Base-by-base conservation (phyloP, 345 rosid genomes). In the Arabis alpina region DNA sequence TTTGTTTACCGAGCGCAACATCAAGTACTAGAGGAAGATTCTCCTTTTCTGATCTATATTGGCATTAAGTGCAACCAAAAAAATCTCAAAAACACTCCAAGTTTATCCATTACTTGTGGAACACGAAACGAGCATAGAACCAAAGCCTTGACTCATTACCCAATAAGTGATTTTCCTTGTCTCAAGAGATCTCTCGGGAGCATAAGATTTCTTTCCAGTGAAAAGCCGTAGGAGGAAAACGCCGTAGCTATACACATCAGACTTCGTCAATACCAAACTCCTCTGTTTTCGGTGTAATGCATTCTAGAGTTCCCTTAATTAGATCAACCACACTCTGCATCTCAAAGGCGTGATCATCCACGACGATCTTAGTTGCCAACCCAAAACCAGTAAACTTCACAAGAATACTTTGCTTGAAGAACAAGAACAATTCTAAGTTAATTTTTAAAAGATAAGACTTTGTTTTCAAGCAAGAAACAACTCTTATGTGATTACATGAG, bases 241-340 rank as follows among this genome's bases (percentile, higher is more conserved):
- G 60, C 66, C 89, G 81, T 86, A 92, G 80, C 98, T 85, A 53
- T 87, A 92, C 56, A 87, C 80, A 76, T 92, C 98, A 2, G 92
- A 81, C 76, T 86, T 86, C 44, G 82, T 80, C 13, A 92, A 79
- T 54, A 89, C 74, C 53, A 0, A 77, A 82, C 82, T 60, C 2
- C 10, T 52, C 44, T 48, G 63, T 13, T 36, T 75, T 74, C 19
- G 78, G 74, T 14, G 78, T 58, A 62, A 94, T 80, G 75, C 79
- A 92, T 24, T 93, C 98, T 7, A 65, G 79, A 2, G 96, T 89
- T 55, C 96, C 98, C 90, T 87, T 89, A 43, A 82, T 80, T 68
- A 83, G 80, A 0, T 74, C 66, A 13, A 92, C 79, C 64, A 67
- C 76, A 25, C 74, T 85, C 15, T 83, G 68, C 24, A 66, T 48